These are phyloP conservation scores for Neonectria hederae DNA, from an alignment of 2,329 filamentous ascomycete genomes.

Conservation along the genomic window DNA sequence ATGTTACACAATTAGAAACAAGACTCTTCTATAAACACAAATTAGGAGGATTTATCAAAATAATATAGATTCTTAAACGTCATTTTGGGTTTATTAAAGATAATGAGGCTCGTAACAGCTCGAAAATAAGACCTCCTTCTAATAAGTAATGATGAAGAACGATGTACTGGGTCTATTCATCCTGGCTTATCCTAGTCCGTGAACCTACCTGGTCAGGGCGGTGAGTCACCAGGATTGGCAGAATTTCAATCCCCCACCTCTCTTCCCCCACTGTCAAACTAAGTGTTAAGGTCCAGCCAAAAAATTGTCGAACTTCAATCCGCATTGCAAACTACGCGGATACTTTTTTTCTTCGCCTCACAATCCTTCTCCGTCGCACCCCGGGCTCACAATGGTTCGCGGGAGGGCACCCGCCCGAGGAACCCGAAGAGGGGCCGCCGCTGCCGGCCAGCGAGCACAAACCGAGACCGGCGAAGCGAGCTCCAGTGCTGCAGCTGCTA, in stretches of 20 bases:
- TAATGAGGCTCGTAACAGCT: not conserved
- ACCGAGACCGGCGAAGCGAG: conserved; percentile 32
- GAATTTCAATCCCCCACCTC: conserved; percentile 48
- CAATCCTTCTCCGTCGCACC: not conserved
- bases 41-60: not conserved
- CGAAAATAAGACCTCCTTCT: not conserved
- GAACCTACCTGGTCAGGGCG: conserved; percentile 20
- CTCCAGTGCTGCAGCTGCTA: conserved; percentile 27
- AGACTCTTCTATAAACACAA: not conserved
- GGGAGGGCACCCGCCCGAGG: conserved; percentile 47
- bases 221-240: conserved; percentile 39
- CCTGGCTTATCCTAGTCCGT: conserved; percentile 12
- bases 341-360: not conserved
- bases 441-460: conserved; percentile 38
- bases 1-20: not conserved
- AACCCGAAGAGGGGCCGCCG: conserved; percentile 44
- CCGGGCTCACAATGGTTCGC: conserved; percentile 43
- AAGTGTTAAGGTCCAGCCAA: conserved; percentile 33
- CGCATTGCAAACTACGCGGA: conserved; percentile 5
- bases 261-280: conserved; percentile 37
- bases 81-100: not conserved
- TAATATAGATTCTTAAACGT: not conserved
- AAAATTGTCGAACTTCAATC: conserved; percentile 44
- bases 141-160: not conserved
- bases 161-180: not conserved